Evolutionary conservation across 2,329 filamentous ascomycete species (phyloP).

Genomic region (Nigrograna mackinnonii): DNA sequence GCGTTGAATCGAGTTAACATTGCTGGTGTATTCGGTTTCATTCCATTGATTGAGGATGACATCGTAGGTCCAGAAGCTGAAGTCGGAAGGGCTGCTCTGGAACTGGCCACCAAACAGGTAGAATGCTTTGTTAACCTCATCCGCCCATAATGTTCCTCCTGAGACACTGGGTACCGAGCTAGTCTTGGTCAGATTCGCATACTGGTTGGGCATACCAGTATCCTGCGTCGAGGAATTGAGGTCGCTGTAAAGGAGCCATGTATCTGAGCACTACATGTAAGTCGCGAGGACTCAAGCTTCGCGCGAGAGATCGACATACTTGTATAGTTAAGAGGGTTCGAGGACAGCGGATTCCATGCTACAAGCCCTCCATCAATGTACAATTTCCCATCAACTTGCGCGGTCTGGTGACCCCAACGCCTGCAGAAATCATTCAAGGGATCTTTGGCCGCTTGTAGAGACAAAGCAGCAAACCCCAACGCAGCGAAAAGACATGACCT

Average conservation of each 20-base stretch:
- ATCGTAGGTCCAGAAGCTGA: slow-evolving; percentile 62
- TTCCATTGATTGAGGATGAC: slow-evolving; percentile 61
- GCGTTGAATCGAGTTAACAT: slow-evolving; percentile 43
- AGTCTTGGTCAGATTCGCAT: slow-evolving; percentile 64
- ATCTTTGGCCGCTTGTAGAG: slow-evolving; percentile 42
- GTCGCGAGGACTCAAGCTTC: slow-evolving; percentile 1
- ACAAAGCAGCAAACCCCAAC: slow-evolving; percentile 26
- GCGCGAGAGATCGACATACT: slow-evolving; percentile 49
- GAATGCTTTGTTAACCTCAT: slow-evolving; percentile 65
- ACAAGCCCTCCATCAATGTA: slow-evolving; percentile 67
- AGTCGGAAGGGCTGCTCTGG: slow-evolving; percentile 45
- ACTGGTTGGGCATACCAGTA: slow-evolving; percentile 54
- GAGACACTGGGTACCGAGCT: slow-evolving; percentile 56
- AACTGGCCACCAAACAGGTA: slow-evolving; percentile 67
- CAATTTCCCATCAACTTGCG: slow-evolving; percentile 61
- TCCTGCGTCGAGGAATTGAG: slow-evolving; percentile 47
- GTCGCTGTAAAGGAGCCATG: slow-evolving; percentile 61
- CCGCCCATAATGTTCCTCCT: slow-evolving; percentile 60
- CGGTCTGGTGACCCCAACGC: slow-evolving; percentile 60
- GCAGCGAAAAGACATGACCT: slow-evolving; percentile 28
- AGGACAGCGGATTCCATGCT: slow-evolving; percentile 56
- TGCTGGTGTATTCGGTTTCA: slow-evolving; percentile 43
- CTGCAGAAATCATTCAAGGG: slow-evolving; percentile 57
- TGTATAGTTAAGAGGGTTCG: slow-evolving; percentile 57
- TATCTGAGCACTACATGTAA: slow-evolving; percentile 44